Conservation (phyloP, 2,329 filamentous ascomycete species). For the Fusarium avenaceum region DNA sequence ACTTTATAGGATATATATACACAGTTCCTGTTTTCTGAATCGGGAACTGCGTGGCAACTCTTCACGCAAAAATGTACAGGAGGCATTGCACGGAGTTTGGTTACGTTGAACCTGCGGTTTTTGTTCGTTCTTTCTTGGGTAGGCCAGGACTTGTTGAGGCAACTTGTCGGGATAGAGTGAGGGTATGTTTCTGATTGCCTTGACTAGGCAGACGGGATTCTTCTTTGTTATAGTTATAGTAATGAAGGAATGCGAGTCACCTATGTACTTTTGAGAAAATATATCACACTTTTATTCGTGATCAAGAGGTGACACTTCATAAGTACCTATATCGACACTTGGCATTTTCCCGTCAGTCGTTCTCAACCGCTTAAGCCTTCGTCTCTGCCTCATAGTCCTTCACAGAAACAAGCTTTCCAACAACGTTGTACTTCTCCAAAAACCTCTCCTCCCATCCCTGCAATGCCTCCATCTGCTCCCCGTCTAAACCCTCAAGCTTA, state of each 20-base stretch:
- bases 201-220: conserved; percentile 18
- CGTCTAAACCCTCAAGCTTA: conserved; percentile 76
- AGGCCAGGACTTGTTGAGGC: conserved; percentile 31
- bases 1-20: conserved; percentile 36
- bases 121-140: conserved; percentile 41
- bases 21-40: conserved; percentile 22
- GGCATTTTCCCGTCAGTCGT: neutral
- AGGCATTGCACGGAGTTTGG: conserved; percentile 56
- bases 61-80: conserved; percentile 47
- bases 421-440: conserved; percentile 92
- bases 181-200: neutral
- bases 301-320: neutral
- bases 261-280: conserved; percentile 11
- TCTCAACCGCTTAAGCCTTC: conserved; percentile 28
- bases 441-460: conserved; percentile 95
- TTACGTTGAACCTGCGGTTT: conserved; percentile 40
- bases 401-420: conserved; percentile 81
- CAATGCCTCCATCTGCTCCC: conserved; percentile 85
- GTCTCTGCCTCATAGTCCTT: conserved; percentile 52
- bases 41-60: conserved; percentile 31
- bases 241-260: conserved; percentile 41
- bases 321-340: neutral
- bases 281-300: neutral
- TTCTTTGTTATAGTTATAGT: conserved; percentile 41
- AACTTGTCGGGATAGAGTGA: conserved; percentile 35